phyloP scores from a whole-genome alignment of 768 basidiomycete genomes.

The Boletus tomentosulus region DNA sequence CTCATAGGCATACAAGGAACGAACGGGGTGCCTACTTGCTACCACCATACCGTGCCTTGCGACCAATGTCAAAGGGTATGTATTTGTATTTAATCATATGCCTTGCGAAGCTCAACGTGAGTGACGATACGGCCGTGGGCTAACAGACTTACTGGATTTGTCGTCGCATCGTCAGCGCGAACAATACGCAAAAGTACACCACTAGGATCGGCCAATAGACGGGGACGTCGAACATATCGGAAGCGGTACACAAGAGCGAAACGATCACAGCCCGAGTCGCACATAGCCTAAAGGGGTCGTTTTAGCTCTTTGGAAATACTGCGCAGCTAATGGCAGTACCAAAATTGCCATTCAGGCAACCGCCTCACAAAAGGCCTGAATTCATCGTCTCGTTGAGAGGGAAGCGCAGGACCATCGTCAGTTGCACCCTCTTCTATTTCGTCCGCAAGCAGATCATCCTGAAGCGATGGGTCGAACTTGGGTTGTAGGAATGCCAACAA shows the following conservation, averaged over 20 bases:
- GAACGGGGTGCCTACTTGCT: conserved; percentile 35
- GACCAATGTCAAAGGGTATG: conserved; percentile 91
- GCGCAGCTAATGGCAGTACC: conserved; percentile 44
- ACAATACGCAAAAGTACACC: conserved; percentile 94
- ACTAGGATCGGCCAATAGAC: conserved; percentile 99
- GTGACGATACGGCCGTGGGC: neutral
- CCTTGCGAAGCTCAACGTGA: conserved; percentile 38
- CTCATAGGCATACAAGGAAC: neutral
- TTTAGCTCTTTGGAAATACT: conserved; percentile 1
- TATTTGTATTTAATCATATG: conserved; percentile 99
- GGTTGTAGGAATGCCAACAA: conserved; percentile 97
- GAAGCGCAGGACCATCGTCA: conserved; percentile 54
- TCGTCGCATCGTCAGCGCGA: conserved; percentile 90
- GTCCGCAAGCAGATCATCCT: conserved; percentile 89
- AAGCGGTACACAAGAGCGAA: conserved; percentile 76
- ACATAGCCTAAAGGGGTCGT: conserved; percentile 62
- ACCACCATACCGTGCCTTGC: conserved; percentile 83
- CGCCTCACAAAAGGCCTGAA: conserved; percentile 96
- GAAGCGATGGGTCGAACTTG: conserved; percentile 93
- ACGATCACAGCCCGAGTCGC: conserved; percentile 85
- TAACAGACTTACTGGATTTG: conserved; percentile 78
- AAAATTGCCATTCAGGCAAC: conserved; percentile 96
- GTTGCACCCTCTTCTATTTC: conserved; percentile 92
- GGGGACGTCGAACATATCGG: conserved; percentile 87
- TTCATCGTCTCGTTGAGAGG: conserved; percentile 80